Base-by-base conservation (phyloP, 768 basidiomycete species). In the Phylloporus arenicola region DNA sequence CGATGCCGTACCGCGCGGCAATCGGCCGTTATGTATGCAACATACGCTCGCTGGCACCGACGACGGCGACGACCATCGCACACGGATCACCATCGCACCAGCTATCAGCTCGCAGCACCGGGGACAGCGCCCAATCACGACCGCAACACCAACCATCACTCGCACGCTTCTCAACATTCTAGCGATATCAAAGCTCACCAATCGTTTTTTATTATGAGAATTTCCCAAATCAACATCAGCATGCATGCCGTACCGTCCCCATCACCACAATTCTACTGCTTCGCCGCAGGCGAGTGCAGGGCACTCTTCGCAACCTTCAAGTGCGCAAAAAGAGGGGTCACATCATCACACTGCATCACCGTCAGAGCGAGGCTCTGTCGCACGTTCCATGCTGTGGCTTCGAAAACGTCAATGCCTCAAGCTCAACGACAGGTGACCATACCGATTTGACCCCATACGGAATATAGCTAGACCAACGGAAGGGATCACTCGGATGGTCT, bases 1-100 rank as follows among this genome's bases (percentile, higher is more conserved):
- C 39, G 49, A 50, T 68, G 57, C 67, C 64, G 62, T 63, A 61
- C 45, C 50, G 53, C 58, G 48, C 61, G 52, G 61, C 54, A 65
- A 65, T 64, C 54, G 63, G 64, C 47, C 37, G 44, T 65, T 63
- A 48, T 63, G 61, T 65, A 63, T 54, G 45, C 54, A 43, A 49
- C 43, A 52, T 45, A 48, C 39, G 19, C 40, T n/a, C 40, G 14
- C 30, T 31, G 19, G 30, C 43, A 19, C 30, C 20, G 6, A 13
- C 43, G 19, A 12, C 43, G 30, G 17, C 29, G 43, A 34, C 33
- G 11, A 14, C 17, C 20, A n/a, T 20, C 29, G 19, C 43, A 34
- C 30, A 22, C 22, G 4, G 16, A 27, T 30, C 43, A 8, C 42
- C 17, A 19, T 43, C 17, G 6, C 17, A 7, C 40, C 24, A 1